Conservation (phyloP, 208 protist species). For the Sergeia podlipaevii region DNA sequence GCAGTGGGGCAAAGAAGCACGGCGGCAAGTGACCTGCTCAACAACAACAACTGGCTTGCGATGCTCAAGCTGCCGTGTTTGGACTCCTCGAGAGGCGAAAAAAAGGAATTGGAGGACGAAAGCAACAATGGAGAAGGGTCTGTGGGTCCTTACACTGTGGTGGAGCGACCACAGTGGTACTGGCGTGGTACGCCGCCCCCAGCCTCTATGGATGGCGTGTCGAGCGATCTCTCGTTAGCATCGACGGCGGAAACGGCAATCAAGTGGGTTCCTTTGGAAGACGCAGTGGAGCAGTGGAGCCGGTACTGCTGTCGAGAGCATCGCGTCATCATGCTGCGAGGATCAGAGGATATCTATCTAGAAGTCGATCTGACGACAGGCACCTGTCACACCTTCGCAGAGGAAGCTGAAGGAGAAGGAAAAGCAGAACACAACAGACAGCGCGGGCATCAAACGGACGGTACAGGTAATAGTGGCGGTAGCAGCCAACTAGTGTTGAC, state of each 20-base stretch:
- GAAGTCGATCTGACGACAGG: constrained; percentile 45
- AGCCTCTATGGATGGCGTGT: background rate
- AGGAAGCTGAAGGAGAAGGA: background rate
- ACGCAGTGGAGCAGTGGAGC: constrained; percentile 17
- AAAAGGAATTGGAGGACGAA: too few relatives aligned
- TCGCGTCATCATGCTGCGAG: constrained; percentile 21
- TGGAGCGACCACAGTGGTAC: constrained; percentile 7
- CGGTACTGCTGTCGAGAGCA: constrained; percentile 14
- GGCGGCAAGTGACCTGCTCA: background rate
- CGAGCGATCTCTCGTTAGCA: too few relatives aligned
- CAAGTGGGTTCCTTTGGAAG: constrained; percentile 3
- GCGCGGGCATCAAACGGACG: too few relatives aligned
- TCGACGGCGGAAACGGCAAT: constrained; percentile 1
- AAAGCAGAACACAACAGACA: background rate
- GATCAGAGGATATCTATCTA: constrained; percentile 20
- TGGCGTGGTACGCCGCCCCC: constrained; percentile 3
- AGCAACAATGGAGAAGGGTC: too few relatives aligned
- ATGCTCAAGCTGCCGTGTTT: background rate
- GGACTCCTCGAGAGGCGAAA: too few relatives aligned
- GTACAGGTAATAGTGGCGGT: background rate
- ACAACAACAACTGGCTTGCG: background rate
- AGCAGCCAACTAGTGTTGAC: too few relatives aligned
- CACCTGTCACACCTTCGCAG: constrained; percentile 7
- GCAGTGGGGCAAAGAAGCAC: background rate
- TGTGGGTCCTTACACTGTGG: too few relatives aligned